Evolutionary conservation across 371 early-diverging fungal genomes (phyloP), one percentile per base, ranked within the genome.

Genomic region (Mortierella sp.): DNA sequence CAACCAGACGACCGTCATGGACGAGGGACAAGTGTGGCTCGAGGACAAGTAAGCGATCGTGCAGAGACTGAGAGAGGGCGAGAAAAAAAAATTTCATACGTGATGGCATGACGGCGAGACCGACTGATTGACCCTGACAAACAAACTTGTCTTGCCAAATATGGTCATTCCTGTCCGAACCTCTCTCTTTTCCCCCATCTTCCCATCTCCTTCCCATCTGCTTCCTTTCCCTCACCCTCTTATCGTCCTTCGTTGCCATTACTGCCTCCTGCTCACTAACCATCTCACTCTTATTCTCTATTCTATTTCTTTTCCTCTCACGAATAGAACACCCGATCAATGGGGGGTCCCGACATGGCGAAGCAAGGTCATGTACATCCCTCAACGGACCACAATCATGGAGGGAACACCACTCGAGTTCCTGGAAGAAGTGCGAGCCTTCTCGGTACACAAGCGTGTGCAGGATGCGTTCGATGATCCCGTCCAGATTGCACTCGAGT

Each of bases 341-440:
- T 88, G 91, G 78, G 94, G 94, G 28, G 88, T 96, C 26, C 95
- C 96, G 0, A 70, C 79, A 31, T 97, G 96, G 96, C 90, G 98
- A 34, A 91, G 95, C 8, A 89, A 88, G 34, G 92, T 96, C 70
- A 93, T 95, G 91, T 97, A 97, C 86, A 95, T 97, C 13, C 97
- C 97, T 1, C 98, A 97, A 77, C 87, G 96, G 11, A 75, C 80
- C 46, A 89, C 96, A 21, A 87, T 91, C 40, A 90, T 96, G 80
- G 90, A 93, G 6, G 95, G 96, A 0, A 93, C 96, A 11, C 96
- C 97, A 0, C 57, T 91, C 31, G 95, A 95, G 19, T 93, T 96
- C 73, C 88, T 94, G 34, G 88, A 90, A 9, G 91, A 89, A 77
- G 90, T 95, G 26, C 88, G 83, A 40, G 87, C 87, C 48, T 96